Evolutionary conservation across 345 rosid genomes (phyloP).

Genomic region (Camelina laxa): DNA sequence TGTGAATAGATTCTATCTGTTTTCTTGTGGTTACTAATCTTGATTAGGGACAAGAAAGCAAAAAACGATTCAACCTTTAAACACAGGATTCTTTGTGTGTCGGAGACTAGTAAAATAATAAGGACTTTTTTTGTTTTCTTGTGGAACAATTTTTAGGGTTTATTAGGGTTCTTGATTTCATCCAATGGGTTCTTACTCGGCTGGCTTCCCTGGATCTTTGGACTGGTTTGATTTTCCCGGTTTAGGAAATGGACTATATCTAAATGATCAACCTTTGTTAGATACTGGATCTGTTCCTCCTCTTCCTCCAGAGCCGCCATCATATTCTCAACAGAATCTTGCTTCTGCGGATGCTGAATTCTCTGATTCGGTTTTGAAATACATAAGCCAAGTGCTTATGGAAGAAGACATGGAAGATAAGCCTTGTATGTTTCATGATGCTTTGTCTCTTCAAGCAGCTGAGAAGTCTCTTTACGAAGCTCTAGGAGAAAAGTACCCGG

Average conservation of each 20-base stretch:
- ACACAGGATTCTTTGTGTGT: background rate
- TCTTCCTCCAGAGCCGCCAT: conserved; percentile 31
- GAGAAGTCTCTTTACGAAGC: conserved; percentile 74
- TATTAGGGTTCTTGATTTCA: conserved; percentile 35
- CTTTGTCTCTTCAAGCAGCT: conserved; percentile 75
- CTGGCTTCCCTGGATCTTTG: conserved; percentile 39
- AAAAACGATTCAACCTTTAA: conserved; percentile 9
- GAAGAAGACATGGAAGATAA: conserved; percentile 73
- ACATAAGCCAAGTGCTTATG: conserved; percentile 77
- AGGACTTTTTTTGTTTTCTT: conserved; percentile 34
- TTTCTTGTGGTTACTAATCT: conserved; percentile 3
- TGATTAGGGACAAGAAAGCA: conserved; percentile 3
- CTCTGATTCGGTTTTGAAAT: conserved; percentile 59
- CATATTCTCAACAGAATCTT: conserved; percentile 39
- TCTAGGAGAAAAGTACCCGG: conserved; percentile 59
- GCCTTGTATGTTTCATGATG: conserved; percentile 62
- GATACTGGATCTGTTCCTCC: conserved; percentile 34
- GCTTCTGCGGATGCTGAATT: conserved; percentile 53
- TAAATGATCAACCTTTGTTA: conserved; percentile 42
- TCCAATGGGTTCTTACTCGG: conserved; percentile 42
- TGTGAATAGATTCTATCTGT: conserved; percentile 28
- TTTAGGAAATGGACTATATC: conserved; percentile 45
- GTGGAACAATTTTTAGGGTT: conserved; percentile 32
- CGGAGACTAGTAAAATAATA: background rate
- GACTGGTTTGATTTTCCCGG: conserved; percentile 16